Conservation (phyloP, 495 filamentous ascomycete species). For the Darksidea phi region DNA sequence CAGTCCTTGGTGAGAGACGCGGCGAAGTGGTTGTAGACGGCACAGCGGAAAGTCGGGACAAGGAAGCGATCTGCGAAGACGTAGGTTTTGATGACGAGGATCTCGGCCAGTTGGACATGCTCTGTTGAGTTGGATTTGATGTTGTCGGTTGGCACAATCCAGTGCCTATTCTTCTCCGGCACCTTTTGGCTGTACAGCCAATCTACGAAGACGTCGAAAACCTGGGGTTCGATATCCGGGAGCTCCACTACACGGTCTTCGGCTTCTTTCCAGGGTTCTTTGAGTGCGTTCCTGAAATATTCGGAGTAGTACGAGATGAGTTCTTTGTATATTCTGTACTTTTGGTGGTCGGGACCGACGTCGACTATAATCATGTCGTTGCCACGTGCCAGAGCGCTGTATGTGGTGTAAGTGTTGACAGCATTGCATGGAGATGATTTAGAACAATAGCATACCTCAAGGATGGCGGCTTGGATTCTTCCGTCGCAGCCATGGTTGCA, state of each 20-base stretch:
- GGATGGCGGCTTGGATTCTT: no score
- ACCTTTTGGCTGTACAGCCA: conserved; percentile 9
- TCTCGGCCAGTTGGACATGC: background rate
- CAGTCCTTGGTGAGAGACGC: background rate
- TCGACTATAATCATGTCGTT: background rate
- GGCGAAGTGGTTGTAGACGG: background rate
- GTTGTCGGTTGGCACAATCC: background rate
- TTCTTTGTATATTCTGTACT: background rate
- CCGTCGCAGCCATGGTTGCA: no score
- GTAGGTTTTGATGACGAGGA: background rate
- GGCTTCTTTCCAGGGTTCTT: background rate
- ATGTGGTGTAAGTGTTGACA: no score
- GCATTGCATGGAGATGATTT: no score
- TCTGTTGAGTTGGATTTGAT: background rate
- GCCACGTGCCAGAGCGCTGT: no score
- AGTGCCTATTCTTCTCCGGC: background rate
- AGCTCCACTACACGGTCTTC: background rate
- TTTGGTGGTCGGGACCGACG: background rate
- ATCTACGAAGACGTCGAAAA: conserved; percentile 15
- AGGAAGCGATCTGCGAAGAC: conserved; percentile 9
- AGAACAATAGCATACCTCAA: no score
- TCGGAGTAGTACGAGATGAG: conserved; percentile 8
- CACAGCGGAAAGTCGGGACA: background rate
- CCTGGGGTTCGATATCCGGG: background rate
- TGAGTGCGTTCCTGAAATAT: conserved; percentile 13